Percentiles rank a stretch among this genome's conserved stretches.
phyloP scores from a whole-genome alignment of 2,329 filamentous ascomycete species.

The Alternaria longipes region DNA sequence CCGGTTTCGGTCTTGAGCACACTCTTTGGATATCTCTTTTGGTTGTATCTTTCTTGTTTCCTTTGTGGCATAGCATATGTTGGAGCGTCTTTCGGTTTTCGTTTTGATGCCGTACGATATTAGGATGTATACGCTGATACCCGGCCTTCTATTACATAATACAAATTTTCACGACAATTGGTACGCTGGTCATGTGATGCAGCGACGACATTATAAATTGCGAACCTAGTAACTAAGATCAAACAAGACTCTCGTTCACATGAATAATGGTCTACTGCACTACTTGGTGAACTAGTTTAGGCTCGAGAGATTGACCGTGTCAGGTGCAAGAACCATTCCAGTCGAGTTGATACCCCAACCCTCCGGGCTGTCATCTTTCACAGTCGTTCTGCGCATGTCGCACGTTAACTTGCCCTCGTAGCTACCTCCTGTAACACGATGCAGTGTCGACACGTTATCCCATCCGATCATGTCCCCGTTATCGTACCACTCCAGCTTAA shows the following conservation, averaged over 20 bases:
- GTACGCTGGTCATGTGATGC: fast-evolving
- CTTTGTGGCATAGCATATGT: background rate
- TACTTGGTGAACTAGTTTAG: background rate
- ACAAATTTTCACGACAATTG: background rate
- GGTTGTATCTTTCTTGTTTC: background rate
- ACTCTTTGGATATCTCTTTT: background rate
- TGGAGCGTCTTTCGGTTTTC: background rate
- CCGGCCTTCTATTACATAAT: background rate
- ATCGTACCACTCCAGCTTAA: background rate
- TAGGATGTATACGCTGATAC: background rate
- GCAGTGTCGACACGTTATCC: background rate
- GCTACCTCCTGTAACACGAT: background rate
- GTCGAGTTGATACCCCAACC: background rate
- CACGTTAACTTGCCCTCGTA: background rate
- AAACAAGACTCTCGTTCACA: background rate
- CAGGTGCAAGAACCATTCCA: background rate
- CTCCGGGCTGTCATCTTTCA: background rate
- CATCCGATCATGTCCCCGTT: background rate
- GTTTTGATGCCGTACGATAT: background rate
- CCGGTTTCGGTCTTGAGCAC: background rate
- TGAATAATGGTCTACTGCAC: background rate
- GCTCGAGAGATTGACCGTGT: background rate
- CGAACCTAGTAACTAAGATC: too few relatives aligned
- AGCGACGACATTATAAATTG: background rate
- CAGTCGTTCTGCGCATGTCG: background rate